Conservation (phyloP, 148 eudicot species). For the Chenopodium berlandieri region DNA sequence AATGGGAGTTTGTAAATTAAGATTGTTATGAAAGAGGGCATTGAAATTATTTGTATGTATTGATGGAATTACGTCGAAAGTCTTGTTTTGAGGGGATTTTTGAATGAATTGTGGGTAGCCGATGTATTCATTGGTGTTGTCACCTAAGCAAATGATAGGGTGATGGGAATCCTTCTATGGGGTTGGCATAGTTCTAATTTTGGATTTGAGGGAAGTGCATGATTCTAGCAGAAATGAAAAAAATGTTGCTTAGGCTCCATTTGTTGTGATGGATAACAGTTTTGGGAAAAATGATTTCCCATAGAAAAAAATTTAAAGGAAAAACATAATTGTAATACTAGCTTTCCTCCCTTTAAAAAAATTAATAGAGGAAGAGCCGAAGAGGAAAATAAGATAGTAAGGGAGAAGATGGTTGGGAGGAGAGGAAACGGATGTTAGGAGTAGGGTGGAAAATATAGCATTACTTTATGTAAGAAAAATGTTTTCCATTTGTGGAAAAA, state of each 20-base stretch:
- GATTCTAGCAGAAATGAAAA: neutral
- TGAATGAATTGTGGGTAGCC: neutral
- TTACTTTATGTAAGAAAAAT: no score
- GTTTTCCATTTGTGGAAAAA: no score
- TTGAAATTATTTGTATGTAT: neutral
- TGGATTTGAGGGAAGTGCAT: neutral
- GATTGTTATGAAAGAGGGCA: neutral
- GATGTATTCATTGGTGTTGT: neutral
- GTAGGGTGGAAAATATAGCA: no score
- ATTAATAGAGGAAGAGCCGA: no score
- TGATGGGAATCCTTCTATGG: neutral
- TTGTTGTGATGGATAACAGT: no score
- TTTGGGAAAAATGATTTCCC: no score
- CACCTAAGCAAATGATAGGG: slow-evolving; percentile 4
- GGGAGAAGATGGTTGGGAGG: no score
- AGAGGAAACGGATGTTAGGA: no score
- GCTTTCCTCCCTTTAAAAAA: no score
- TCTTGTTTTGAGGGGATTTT: neutral
- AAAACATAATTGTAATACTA: no score
- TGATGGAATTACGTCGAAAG: neutral
- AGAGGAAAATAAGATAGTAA: no score
- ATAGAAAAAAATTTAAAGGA: no score
- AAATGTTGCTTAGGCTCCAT: neutral
- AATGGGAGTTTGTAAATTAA: neutral
- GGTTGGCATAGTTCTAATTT: neutral